Base-by-base conservation (phyloP, 1,139 yeast species). In the Suhomyces chickasaworum region DNA sequence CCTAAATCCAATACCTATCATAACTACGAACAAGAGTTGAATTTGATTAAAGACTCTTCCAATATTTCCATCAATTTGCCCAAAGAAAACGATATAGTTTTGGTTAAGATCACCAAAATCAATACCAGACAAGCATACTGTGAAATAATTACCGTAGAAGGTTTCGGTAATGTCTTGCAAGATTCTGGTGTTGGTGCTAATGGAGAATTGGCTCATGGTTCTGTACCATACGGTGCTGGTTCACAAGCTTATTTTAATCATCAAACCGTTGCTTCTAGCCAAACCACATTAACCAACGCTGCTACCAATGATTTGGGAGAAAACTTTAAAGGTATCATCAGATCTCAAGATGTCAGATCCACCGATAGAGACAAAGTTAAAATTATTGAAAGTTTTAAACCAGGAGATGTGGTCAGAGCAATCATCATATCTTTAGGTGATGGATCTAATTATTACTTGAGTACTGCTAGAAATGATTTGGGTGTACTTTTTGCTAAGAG, bases 371-470 rank as follows among this genome's bases (percentile, higher is more conserved):
- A 93, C 61, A 84, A 83, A 60, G 91, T 90, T 27, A 85, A 85
- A 60, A 78, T 93, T 34, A 77, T 82, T 46, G 89, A 88, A 31
- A 77, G 89, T 59, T 95, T 86, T 68, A 79, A 80, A 55, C 98
- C 99, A 0, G 98, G 98, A 7, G 99, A 95, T 65, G 81, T 93
- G 45, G 87, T 95, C 1, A 76, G 96, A 52, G 97, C 97, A 0
- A 75, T 77, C 54, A 80, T 86, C 13, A 75, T 93, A 32, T 89
- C 97, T 0, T 71, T 93, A 34, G 99, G 99, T 45, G 99, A 95
- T 65, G 98, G 98, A 7, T 77, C 85, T 12, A 88, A 89, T 60
- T 95, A 91, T 63, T 93, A 90, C 64, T 73, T 95, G 54, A 80
- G 90, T 6, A 95, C 99, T 0, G 96, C 97, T 3, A 75, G 85